Conservation (phyloP, 164 flowering plant species). For the Piper longum region DNA sequence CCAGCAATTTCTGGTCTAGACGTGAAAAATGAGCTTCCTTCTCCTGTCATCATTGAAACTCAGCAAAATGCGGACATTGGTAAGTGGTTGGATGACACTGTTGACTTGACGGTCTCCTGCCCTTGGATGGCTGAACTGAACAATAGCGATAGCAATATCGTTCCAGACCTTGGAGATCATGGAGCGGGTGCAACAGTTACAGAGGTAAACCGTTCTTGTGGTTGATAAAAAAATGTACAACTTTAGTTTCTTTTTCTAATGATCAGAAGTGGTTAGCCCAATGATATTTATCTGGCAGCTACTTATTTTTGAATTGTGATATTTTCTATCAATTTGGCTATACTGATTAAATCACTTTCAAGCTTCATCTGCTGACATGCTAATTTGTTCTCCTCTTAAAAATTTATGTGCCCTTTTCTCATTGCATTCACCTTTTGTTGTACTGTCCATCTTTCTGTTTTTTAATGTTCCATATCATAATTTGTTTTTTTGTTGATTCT, state of each 20-base stretch:
- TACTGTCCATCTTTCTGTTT: background rate
- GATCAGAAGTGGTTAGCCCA: background rate
- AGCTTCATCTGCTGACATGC: background rate
- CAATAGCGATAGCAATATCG: conserved; percentile 10
- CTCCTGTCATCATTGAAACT: background rate
- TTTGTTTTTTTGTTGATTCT: too few relatives aligned
- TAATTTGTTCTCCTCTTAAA: too few relatives aligned
- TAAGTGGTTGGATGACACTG: conserved; percentile 10
- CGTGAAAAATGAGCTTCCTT: conserved; percentile 1
- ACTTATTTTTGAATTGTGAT: too few relatives aligned
- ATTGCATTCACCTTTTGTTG: background rate
- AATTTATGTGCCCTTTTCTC: too few relatives aligned
- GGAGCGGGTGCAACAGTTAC: conserved; percentile 8
- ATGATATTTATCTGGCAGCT: too few relatives aligned
- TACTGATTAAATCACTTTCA: background rate
- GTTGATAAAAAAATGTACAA: background rate
- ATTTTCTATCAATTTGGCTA: too few relatives aligned
- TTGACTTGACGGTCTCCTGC: conserved; percentile 9
- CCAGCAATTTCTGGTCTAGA: conserved; percentile 11
- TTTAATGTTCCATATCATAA: too few relatives aligned
- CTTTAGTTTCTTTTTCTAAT: background rate
- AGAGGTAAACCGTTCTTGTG: conserved; percentile 18
- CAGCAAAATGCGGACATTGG: conserved; percentile 3
- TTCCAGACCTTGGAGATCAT: conserved; percentile 19
- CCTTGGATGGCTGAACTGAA: conserved; percentile 6